phyloP scores from a whole-genome alignment of 768 basidiomycete species.

The Lactarius trivialis region DNA sequence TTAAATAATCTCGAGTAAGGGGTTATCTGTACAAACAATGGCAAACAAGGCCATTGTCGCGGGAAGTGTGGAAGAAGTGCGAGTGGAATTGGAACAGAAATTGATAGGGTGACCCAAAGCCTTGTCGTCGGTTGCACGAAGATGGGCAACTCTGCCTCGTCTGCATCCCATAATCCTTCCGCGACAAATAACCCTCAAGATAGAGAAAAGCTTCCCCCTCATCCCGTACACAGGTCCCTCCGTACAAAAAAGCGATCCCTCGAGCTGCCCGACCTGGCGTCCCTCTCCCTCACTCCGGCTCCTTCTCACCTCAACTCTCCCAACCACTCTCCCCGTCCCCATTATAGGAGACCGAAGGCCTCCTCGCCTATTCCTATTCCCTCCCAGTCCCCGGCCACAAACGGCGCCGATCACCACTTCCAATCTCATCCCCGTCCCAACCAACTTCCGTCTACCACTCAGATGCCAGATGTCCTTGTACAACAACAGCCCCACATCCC shows the following conservation, averaged over 20 bases:
- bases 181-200: conserved; percentile 14
- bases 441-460: conserved; percentile 27
- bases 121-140: conserved; percentile 12
- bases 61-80: background rate
- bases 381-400: conserved; percentile 24
- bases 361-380: conserved; percentile 48
- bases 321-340: conserved; percentile 38
- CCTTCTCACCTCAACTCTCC: conserved; percentile 33
- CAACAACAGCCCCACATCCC: conserved; percentile 41
- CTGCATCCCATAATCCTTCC: conserved; percentile 15
- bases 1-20: too few species aligned
- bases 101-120: background rate
- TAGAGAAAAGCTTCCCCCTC: conserved; percentile 25
- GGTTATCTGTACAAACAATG: background rate
- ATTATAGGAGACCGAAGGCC: conserved; percentile 36
- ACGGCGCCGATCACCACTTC: conserved; percentile 23
- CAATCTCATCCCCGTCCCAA: conserved; percentile 19
- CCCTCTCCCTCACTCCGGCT: conserved; percentile 41
- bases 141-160: conserved; percentile 21
- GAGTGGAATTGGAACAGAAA: background rate
- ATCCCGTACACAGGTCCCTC: conserved; percentile 51
- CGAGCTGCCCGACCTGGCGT: conserved; percentile 67
- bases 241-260: conserved; percentile 66
- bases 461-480: conserved; percentile 35
- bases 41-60: conserved; percentile 8